Evolutionary conservation across 1,284 basidiomycete genomes (phyloP).

Genomic region (Inonotus obliquus): DNA sequence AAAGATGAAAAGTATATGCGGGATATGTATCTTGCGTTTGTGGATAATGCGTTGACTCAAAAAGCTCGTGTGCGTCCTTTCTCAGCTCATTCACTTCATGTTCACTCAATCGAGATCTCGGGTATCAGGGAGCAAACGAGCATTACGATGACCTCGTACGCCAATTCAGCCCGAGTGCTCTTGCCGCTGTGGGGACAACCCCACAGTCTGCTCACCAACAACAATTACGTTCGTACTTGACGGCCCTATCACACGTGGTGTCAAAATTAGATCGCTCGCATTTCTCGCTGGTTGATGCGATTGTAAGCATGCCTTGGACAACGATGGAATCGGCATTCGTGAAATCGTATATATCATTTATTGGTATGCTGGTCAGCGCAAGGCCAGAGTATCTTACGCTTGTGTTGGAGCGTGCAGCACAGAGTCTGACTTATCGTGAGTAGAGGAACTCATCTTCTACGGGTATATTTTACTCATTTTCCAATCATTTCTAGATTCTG

Average conservation of each 20-base stretch:
- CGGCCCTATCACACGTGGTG: slow-evolving; percentile 74
- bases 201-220: slow-evolving; percentile 24
- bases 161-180: slow-evolving; percentile 58
- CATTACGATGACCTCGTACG: slow-evolving; percentile 68
- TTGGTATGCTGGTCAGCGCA: slow-evolving; percentile 91
- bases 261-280: slow-evolving; percentile 80
- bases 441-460: slow-evolving; percentile 16
- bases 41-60: slow-evolving; percentile 77
- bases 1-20: slow-evolving; percentile 69
- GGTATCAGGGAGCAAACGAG: slow-evolving; percentile 53
- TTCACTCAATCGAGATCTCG: not conserved
- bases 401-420: slow-evolving; percentile 77
- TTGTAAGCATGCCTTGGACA: slow-evolving; percentile 89
- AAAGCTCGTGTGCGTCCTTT: slow-evolving; percentile 57
- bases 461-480: not conserved
- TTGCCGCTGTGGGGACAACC: slow-evolving; percentile 23
- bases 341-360: slow-evolving; percentile 81
- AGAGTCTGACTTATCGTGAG: slow-evolving; percentile 88
- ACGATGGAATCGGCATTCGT: slow-evolving; percentile 82
- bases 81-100: slow-evolving; percentile 11
- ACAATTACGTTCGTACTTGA: slow-evolving; percentile 71
- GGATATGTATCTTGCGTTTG: slow-evolving; percentile 82
- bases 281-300: slow-evolving; percentile 80
- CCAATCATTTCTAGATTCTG: slow-evolving; percentile 49
- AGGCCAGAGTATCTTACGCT: slow-evolving; percentile 87